Evolutionary conservation across 306 rosid genomes (phyloP), one percentile per base, ranked within the genome.

Genomic region (Prunus davidiana): DNA sequence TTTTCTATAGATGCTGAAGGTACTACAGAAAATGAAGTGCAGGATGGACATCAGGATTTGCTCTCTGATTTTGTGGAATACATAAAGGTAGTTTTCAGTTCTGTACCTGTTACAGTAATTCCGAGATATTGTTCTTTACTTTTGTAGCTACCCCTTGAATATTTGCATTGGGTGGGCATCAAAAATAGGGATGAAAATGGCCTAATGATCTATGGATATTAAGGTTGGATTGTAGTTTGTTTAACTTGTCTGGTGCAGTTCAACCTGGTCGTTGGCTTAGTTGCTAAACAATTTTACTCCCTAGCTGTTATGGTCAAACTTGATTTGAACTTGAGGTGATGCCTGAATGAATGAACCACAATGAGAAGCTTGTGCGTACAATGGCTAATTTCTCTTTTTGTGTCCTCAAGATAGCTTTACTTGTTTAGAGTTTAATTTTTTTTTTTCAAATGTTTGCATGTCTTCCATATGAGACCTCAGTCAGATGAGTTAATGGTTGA

Each of bases 1-100:
- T 91, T 96, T 83, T 92, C 99, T 14, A 76, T 96, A 41, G 99
- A 96, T 81, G 98, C 87, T 64, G 99, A 96, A 88, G 99, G 99
- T 76, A 88, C 89, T 54, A 87, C 87, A 25, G 99, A 87, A 75
- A 82, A 80, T 82, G 99, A 89, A 80, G 90, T 73, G 81, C 91
- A 87, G 82, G 97, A 83, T 76, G 89, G 92, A 70, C 74, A 61
- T 76, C 89, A 82, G 81, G 98, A 87, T 78, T 77, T 90, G 91
- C 90, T 95, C 65, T 75, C 88, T 76, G 79, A 88, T 78, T 95
- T 95, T 83, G 96, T 95, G 75, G 97, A 96, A 49, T 92, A 92
- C 73, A 88, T 92, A 84, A 88, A 91, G 97, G 99, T 92, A 67
- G 69, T 66, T 76, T 57, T 63, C 70, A 50, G 20, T 73, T 63